Evolutionary conservation across 1,284 basidiomycete species (phyloP), one percentile per base, ranked within the genome.

Genomic region (Ustilago hordei): DNA sequence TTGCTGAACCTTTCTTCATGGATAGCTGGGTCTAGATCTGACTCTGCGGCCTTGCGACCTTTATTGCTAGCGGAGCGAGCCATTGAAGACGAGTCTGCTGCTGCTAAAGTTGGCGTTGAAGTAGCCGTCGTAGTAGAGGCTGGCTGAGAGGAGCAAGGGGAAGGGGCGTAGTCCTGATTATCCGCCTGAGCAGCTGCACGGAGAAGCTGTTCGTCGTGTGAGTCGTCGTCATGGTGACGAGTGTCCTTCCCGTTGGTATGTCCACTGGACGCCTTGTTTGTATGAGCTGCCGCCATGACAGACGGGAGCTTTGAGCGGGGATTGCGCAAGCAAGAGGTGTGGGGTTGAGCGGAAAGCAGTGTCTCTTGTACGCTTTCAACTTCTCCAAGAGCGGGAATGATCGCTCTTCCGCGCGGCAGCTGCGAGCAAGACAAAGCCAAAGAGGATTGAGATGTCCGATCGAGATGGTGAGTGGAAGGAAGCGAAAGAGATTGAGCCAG

Each of bases 171-270:
- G 48, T 74, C 63, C 36, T 61, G 71, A 38, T 69, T 57, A 28
- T 77, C 74, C 23, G 65, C 69, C 19, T 72, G 69, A 36, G 70
- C 62, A 43, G 75, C 75, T 43, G 75, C 69, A 34, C 67, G 66
- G 19, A 77, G 64, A 34, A 73, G 75, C 87, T 93, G 72, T 92
- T 91, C 81, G 89, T 94, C 45, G 62, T 68, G 65, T 32, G 58
- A 59, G 23, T 71, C 69, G 39, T 72, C 65, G 41, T 75, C 73
- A 7, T 75, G 43, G 45, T 67, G 64, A 17, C 64, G 61, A 11
- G 55, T 32, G 52, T 53, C 23, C 8, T 53, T 57, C 36, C 55
- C 63, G 31, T 65, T 70, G 39, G 55, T 9, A 23, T 72, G 48
- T 48, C 61, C 45, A 23, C 61, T 59, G 65, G 45, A 9, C 34